Percentiles rank a stretch among this genome's conserved stretches.
Evolutionary conservation across 495 filamentous ascomycete species (phyloP).

Genomic region (Trichoderma virens): DNA sequence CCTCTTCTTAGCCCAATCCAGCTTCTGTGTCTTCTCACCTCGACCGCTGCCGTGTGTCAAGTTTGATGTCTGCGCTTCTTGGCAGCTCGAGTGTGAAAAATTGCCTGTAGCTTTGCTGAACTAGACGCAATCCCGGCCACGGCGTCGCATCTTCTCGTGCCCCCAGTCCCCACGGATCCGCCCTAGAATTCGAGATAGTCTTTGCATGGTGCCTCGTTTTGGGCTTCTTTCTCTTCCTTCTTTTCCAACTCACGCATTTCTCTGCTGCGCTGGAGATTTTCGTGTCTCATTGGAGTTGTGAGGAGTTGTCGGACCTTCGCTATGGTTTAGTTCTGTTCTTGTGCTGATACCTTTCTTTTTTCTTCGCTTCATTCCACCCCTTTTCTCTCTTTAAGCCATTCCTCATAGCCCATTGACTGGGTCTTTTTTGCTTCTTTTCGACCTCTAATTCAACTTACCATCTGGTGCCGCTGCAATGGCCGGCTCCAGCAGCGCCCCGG

Average conservation of each 20-base stretch:
- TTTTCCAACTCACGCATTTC: slow-evolving; percentile 11
- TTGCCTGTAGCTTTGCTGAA: neutral
- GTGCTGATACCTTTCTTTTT: slow-evolving; percentile 25
- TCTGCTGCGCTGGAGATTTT: slow-evolving; percentile 9
- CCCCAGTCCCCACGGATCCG: neutral
- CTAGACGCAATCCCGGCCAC: neutral
- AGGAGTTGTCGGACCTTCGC: slow-evolving; percentile 12
- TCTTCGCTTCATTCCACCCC: slow-evolving; percentile 19
- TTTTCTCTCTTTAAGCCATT: slow-evolving; percentile 16
- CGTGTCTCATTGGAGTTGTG: slow-evolving; percentile 1
- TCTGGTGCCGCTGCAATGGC: slow-evolving; percentile 33
- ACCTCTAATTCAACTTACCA: slow-evolving; percentile 20
- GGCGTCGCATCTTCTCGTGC: neutral
- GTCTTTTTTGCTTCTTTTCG: slow-evolving; percentile 25
- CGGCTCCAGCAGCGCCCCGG: slow-evolving; percentile 38
- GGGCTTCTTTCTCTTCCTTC: slow-evolving; percentile 12
- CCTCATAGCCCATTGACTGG: slow-evolving; percentile 45
- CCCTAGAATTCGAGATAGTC: neutral
- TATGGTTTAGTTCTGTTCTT: slow-evolving; percentile 20
- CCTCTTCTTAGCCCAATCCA: neutral
- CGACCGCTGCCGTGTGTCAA: slow-evolving; percentile 3
- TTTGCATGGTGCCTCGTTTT: neutral
- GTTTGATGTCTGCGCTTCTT: neutral
- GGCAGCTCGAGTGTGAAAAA: neutral
- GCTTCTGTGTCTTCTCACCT: neutral